Base-by-base conservation (phyloP, 257 asterid species). In the Rhazya stricta region DNA sequence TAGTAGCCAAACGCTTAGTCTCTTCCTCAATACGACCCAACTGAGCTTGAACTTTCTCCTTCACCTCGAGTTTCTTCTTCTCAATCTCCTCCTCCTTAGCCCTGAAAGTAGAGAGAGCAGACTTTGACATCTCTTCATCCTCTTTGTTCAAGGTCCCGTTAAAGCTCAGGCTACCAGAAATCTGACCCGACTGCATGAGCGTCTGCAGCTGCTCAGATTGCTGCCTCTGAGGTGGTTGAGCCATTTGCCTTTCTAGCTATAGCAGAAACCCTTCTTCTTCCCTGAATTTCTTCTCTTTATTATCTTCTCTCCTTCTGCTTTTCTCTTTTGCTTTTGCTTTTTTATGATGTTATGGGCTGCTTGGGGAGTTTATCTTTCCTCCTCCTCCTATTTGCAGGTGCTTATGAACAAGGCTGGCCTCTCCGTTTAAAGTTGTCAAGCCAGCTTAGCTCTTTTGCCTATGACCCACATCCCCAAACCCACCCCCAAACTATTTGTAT, bases 11-110 rank as follows among this genome's bases (percentile, higher is more conserved):
- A 34, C 98, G 98, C 79, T 79, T 86, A 54, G 96, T 92, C 85
- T 95, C 99, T 70, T 89, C 98, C 81, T 95, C 98, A 73, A 95
- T 92, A 32, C 99, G 96, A 46, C 97, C 99, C 45, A 95, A 81
- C 89, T 95, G 99, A 0, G 91, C 94, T 73, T 87, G 94, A 48
- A 95, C 98, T 77, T 79, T 95, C 84, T 95, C 98, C 86, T 74
- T 89, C 16, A 95, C 97, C 74, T 95, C 99, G 79, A 91, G 61
- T 79, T 91, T 92, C 92, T 83, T 95, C 90, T 89, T 95, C 91
- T 95, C 99, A 76, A 95, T 95, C 84, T 95, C 99, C 77, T 95
- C 99, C 74, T 95, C 99, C 73, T 92, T 95, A 36, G 98, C 99
- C 80, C 88, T 88, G 77, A 95, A 95, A 71, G 95, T 86, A 10